Conservation (phyloP, 345 rosid genomes). For the Brassica juncea region DNA sequence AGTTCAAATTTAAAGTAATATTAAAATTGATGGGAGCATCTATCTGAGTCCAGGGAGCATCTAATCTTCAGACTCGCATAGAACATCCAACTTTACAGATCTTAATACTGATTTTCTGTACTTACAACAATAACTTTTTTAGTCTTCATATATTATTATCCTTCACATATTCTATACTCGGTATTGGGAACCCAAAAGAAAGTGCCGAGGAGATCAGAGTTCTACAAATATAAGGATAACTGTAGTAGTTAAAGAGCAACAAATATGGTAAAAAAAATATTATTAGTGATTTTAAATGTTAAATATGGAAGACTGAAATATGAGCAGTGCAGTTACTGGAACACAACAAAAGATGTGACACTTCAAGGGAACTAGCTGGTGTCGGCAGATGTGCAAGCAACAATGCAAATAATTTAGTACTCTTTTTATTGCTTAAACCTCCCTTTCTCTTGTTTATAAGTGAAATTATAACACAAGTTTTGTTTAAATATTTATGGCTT, state of each 20-base stretch:
- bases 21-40: slow-evolving; percentile 2
- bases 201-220: slow-evolving; percentile 25
- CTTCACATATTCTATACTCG: background rate
- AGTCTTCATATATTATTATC: background rate
- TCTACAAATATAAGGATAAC: slow-evolving; percentile 18
- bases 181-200: slow-evolving; percentile 26
- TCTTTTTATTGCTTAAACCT: background rate
- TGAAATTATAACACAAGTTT: background rate
- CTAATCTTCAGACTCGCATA: slow-evolving; percentile 16
- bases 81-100: slow-evolving; percentile 23
- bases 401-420: background rate
- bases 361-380: slow-evolving; percentile 40
- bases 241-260: slow-evolving; percentile 31
- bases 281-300: background rate
- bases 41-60: slow-evolving; percentile 19
- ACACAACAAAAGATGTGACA: slow-evolving; percentile 39
- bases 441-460: background rate
- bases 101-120: slow-evolving; percentile 11
- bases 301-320: slow-evolving; percentile 17
- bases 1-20: background rate
- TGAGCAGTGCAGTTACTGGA: slow-evolving; percentile 34
- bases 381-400: slow-evolving; percentile 41
- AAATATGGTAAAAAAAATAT: background rate
- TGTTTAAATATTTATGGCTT: background rate
- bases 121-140: slow-evolving; percentile 5